Evolutionary conservation across 805 yeast species (phyloP).

Genomic region (Huiozyma naganishii): DNA sequence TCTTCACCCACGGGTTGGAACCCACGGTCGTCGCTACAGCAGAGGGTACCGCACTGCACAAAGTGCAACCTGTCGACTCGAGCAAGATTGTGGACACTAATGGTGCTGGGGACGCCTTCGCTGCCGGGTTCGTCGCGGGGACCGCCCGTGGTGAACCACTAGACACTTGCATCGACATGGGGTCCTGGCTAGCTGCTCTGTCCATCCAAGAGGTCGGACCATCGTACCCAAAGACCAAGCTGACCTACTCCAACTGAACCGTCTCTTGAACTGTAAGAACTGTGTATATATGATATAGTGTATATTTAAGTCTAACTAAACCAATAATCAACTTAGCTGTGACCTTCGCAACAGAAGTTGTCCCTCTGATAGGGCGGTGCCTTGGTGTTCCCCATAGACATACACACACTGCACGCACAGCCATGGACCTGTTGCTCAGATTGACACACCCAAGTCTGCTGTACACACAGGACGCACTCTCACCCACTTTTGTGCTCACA

Average conservation of each 20-base stretch:
- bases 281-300: too few relatives aligned
- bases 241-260: slow-evolving; percentile 9
- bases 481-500: slow-evolving; percentile 14
- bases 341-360: too few relatives aligned
- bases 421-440: slow-evolving; percentile 15
- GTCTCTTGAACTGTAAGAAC: slow-evolving; percentile 8
- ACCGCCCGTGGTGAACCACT: slow-evolving; percentile 63
- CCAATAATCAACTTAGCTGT: too few relatives aligned
- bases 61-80: slow-evolving; percentile 62
- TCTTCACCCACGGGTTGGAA: slow-evolving; percentile 92
- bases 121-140: slow-evolving; percentile 90
- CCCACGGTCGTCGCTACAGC: slow-evolving; percentile 72
- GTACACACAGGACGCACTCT: slow-evolving; percentile 14
- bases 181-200: slow-evolving; percentile 93
- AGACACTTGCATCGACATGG: slow-evolving; percentile 58
- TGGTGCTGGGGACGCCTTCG: slow-evolving; percentile 99
- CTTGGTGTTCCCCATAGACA: too few relatives aligned
- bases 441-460: slow-evolving; percentile 22
- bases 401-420: not conserved
- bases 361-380: too few relatives aligned
- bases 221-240: slow-evolving; percentile 50
- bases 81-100: slow-evolving; percentile 78
- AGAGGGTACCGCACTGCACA: slow-evolving; percentile 38
- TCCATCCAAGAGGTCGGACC: slow-evolving; percentile 94
- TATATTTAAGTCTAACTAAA: too few relatives aligned